Conservation (phyloP, 2,329 filamentous ascomycete genomes). For the Colletotrichum lini region DNA sequence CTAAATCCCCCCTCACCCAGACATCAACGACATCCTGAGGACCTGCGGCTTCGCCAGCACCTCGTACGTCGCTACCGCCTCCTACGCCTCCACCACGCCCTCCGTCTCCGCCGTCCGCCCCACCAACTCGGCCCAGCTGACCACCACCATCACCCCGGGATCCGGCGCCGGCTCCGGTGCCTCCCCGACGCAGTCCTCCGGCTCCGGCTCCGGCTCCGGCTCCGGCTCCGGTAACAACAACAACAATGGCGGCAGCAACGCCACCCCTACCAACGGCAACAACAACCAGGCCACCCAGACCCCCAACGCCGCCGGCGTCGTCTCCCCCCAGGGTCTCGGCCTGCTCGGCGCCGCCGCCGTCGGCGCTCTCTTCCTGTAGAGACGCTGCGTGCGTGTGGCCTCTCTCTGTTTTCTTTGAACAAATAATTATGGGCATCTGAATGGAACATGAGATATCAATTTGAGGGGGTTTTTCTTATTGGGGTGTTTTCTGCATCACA, state of each 20-base stretch:
- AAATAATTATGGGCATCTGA: conserved; percentile 8
- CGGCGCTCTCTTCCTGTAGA: conserved; percentile 36
- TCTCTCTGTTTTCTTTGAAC: neutral
- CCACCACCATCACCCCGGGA: conserved; percentile 40
- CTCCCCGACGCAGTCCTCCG: conserved; percentile 32
- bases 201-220: conserved; percentile 5
- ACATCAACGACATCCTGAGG: conserved; percentile 44
- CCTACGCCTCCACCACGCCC: conserved; percentile 37
- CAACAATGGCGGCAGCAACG: conserved; percentile 11
- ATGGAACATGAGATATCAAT: neutral
- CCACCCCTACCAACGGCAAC: conserved; percentile 2
- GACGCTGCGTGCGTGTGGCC: neutral
- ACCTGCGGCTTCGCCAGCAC: conserved; percentile 44
- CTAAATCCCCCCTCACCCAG: neutral
- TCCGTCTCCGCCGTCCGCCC: conserved; percentile 39
- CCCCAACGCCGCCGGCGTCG: conserved; percentile 34
- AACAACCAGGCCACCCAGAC: conserved; percentile 16
- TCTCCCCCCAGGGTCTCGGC: conserved; percentile 30
- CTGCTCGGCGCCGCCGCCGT: conserved; percentile 36
- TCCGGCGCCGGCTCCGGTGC: conserved; percentile 32
- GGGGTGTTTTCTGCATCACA: neutral
- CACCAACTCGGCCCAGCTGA: conserved; percentile 41
- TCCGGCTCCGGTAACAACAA: conserved; percentile 11
- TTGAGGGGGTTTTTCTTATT: neutral
- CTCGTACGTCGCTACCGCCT: conserved; percentile 36